Percentiles rank a stretch among this genome's conserved stretches.
phyloP scores from a whole-genome alignment of 371 early-diverging fungal species.

The Sporodiniella umbellata region DNA sequence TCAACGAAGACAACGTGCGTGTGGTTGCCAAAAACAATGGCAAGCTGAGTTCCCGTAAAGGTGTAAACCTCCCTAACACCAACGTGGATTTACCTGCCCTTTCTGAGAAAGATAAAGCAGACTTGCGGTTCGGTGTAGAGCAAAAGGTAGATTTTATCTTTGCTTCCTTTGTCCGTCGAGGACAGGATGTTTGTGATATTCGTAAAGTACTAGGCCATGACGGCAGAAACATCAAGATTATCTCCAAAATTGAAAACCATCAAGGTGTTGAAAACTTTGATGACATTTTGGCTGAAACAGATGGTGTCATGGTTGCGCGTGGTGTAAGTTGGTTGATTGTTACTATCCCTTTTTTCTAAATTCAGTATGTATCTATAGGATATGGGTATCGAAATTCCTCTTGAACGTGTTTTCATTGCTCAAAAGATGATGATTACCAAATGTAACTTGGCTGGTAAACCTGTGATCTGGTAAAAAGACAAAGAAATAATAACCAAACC shows the following conservation, averaged over 20 bases:
- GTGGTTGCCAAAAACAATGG: constrained; percentile 79
- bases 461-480: constrained; percentile 77
- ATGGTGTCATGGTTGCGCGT: constrained; percentile 99
- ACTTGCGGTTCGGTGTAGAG: constrained; percentile 91
- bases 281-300: constrained; percentile 91
- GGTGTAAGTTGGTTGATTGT: too few species aligned
- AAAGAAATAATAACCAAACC: background rate
- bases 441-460: constrained; percentile 94
- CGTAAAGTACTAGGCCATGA: constrained; percentile 75
- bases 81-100: constrained; percentile 89
- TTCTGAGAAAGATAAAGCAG: constrained; percentile 91
- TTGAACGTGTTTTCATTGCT: constrained; percentile 89
- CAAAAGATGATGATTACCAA: constrained; percentile 97
- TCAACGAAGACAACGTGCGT: constrained; percentile 54
- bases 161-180: constrained; percentile 95
- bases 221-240: constrained; percentile 87
- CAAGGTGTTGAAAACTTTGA: constrained; percentile 97
- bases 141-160: constrained; percentile 95
- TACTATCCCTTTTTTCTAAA: too few species aligned
- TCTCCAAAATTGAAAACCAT: constrained; percentile 95
- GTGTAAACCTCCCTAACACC: constrained; percentile 86
- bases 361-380: constrained; percentile 59
- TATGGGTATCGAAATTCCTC: constrained; percentile 96
- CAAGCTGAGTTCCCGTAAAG: constrained; percentile 77
- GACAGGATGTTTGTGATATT: constrained; percentile 85